Percentiles rank a stretch among this genome's conserved stretches.
These are phyloP conservation scores for Pulveroboletus ravenelii DNA, from an alignment of 768 basidiomycete genomes.

Conservation along the genomic window DNA sequence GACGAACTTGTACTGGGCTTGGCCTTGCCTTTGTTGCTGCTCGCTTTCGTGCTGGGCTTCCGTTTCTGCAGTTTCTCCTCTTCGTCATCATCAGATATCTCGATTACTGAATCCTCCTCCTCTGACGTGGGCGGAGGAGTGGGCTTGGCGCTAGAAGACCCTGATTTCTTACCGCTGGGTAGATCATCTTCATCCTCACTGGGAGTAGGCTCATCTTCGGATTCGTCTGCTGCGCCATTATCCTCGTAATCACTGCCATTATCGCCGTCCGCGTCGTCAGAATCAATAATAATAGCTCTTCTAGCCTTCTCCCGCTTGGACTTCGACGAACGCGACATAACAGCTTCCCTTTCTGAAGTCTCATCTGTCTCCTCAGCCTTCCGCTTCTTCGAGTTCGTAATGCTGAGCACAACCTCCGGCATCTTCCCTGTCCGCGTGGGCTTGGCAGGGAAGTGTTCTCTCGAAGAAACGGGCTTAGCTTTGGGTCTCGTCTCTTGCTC, in stretches of 20 bases:
- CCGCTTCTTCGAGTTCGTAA: conserved; percentile 15
- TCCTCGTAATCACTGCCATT: conserved; percentile 31
- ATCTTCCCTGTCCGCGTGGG: conserved; percentile 37
- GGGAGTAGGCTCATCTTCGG: conserved; percentile 23
- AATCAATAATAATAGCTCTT: conserved; percentile 41
- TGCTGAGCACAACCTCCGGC: conserved; percentile 56
- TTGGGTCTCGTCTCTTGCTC: conserved; percentile 20
- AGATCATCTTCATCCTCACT: conserved; percentile 26
- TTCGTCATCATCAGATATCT: conserved; percentile 22
- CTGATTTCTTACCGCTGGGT: conserved; percentile 20
- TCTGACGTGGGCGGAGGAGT: conserved; percentile 30
- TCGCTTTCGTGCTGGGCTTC: conserved; percentile 22
- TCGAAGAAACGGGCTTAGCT: conserved; percentile 11
- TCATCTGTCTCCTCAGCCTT: conserved; percentile 17
- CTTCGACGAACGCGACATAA: conserved; percentile 35
- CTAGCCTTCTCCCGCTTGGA: conserved; percentile 34
- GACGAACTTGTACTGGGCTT: conserved; percentile 26
- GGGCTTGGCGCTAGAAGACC: conserved; percentile 20
- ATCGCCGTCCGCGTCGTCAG: conserved; percentile 44
- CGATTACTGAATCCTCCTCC: conserved; percentile 25
- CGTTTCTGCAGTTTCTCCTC: conserved; percentile 32
- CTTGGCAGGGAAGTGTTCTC: conserved; percentile 25
- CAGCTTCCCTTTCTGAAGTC: conserved; percentile 31
- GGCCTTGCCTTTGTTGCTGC: conserved; percentile 17
- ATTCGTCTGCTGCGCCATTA: conserved; percentile 36